Evolutionary conservation across 2,329 filamentous ascomycete species (phyloP).

Genomic region (Colletotrichum australisinense): DNA sequence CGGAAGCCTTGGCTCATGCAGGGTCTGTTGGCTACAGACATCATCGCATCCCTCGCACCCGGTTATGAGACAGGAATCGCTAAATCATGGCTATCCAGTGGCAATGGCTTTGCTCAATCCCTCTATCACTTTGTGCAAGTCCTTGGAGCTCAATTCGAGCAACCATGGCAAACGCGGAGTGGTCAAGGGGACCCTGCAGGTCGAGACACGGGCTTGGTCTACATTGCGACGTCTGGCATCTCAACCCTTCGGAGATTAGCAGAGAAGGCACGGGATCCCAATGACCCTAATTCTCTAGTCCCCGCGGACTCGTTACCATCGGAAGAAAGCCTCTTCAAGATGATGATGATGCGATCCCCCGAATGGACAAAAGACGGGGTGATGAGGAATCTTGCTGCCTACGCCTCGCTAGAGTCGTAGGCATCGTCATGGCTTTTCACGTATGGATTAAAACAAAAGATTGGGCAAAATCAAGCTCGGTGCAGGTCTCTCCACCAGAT

Average conservation of each 20-base stretch:
- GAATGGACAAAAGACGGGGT: slow-evolving; percentile 74
- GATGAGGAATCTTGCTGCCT: slow-evolving; percentile 75
- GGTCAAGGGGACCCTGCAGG: slow-evolving; percentile 41
- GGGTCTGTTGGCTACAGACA: slow-evolving; percentile 89
- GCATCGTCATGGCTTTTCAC: background rate
- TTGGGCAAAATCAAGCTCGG: background rate
- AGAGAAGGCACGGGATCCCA: slow-evolving; percentile 74
- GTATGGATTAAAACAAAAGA: background rate
- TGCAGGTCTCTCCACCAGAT: background rate
- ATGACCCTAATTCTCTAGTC: slow-evolving; percentile 59
- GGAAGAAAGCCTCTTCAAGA: slow-evolving; percentile 74
- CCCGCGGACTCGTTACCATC: slow-evolving; percentile 73
- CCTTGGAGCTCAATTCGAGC: slow-evolving; percentile 73
- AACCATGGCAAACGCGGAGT: slow-evolving; percentile 48
- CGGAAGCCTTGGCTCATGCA: slow-evolving; percentile 94
- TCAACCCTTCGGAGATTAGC: slow-evolving; percentile 75
- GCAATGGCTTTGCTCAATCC: slow-evolving; percentile 85
- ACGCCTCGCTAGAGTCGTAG: slow-evolving; percentile 61
- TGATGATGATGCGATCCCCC: slow-evolving; percentile 72
- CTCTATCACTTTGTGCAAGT: slow-evolving; percentile 81
- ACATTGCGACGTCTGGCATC: slow-evolving; percentile 76
- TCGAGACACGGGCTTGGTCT: slow-evolving; percentile 62
- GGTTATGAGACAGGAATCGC: slow-evolving; percentile 79
- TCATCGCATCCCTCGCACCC: slow-evolving; percentile 80
- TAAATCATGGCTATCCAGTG: slow-evolving; percentile 82